Percentiles rank a stretch among this genome's conserved stretches.
These are phyloP conservation scores for Aspergillus sp. DNA, from an alignment of 2,329 filamentous ascomycete genomes.

Conservation along the genomic window DNA sequence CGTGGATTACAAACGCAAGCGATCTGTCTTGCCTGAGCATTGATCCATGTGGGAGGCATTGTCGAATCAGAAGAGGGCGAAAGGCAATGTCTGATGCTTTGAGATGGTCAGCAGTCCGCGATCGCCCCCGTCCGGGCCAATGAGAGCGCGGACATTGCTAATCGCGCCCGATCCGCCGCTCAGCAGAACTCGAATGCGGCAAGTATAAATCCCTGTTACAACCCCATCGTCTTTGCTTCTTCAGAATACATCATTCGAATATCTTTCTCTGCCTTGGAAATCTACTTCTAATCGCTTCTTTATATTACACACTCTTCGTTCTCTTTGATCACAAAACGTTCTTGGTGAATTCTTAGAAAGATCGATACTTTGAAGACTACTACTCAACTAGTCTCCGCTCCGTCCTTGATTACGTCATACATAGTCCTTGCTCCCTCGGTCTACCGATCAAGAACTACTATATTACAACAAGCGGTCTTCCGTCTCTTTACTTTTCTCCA, in stretches of 20 bases:
- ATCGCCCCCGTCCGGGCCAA: neutral
- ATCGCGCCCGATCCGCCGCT: neutral
- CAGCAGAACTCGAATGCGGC: neutral
- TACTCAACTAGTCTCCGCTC: neutral
- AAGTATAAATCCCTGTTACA: neutral
- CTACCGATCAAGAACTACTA: conserved; percentile 9
- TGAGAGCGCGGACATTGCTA: neutral
- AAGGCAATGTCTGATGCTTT: neutral
- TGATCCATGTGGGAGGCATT: neutral
- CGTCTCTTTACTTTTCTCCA: conserved; percentile 7
- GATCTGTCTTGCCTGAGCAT: neutral
- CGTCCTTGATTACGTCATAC: conserved; percentile 1
- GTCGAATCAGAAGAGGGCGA: neutral
- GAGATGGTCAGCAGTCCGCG: neutral
- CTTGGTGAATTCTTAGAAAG: too few species aligned
- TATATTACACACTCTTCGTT: neutral
- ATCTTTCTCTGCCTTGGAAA: neutral
- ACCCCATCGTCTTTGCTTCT: neutral
- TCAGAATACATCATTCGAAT: neutral
- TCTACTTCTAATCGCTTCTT: neutral
- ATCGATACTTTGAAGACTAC: too few species aligned
- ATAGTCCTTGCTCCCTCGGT: neutral
- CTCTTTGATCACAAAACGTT: too few species aligned
- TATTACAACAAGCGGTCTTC: neutral
- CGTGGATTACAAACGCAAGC: conserved; percentile 5